These are phyloP conservation scores for Luzula sylvatica DNA, from an alignment of 176 grass and related monocot species.

Conservation along the genomic window DNA sequence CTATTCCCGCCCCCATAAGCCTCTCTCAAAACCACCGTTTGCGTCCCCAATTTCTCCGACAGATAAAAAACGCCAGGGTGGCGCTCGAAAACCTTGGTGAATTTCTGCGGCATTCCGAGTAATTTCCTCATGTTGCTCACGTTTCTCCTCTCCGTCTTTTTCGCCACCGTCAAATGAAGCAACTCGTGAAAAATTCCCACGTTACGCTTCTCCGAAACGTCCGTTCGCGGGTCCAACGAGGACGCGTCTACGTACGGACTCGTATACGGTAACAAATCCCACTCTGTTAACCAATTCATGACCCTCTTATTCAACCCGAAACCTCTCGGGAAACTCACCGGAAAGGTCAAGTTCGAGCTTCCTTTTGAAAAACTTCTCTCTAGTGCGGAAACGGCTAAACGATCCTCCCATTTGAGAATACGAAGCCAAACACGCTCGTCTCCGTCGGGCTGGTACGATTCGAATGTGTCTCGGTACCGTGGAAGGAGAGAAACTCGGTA, in stretches of 20 bases:
- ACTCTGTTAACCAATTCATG: constrained; percentile 54
- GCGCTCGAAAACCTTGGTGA: constrained; percentile 82
- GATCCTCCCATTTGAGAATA: constrained; percentile 54
- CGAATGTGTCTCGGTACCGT: constrained; percentile 41
- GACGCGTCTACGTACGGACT: constrained; percentile 51
- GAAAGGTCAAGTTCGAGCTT: constrained; percentile 40
- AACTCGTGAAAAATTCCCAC: constrained; percentile 81
- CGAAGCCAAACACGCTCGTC: constrained; percentile 72
- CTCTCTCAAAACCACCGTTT: constrained; percentile 62
- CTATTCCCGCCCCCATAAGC: constrained; percentile 39
- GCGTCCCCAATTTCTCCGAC: constrained; percentile 43
- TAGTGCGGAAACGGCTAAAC: constrained; percentile 48
- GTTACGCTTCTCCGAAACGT: constrained; percentile 63
- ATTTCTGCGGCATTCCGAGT: constrained; percentile 64
- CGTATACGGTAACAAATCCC: constrained; percentile 58
- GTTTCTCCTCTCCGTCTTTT: constrained; percentile 54
- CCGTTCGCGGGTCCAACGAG: constrained; percentile 43
- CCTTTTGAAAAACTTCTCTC: constrained; percentile 23
- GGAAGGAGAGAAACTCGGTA: constrained; percentile 42
- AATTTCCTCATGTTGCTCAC: constrained; percentile 71
- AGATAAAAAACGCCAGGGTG: constrained; percentile 68
- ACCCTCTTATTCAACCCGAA: constrained; percentile 58
- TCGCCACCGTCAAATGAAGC: constrained; percentile 56
- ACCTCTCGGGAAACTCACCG: constrained; percentile 52
- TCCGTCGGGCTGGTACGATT: constrained; percentile 32